Evolutionary conservation across 2,329 filamentous ascomycete species (phyloP), one percentile per base, ranked within the genome.

Genomic region (Phialocephala subalpina): DNA sequence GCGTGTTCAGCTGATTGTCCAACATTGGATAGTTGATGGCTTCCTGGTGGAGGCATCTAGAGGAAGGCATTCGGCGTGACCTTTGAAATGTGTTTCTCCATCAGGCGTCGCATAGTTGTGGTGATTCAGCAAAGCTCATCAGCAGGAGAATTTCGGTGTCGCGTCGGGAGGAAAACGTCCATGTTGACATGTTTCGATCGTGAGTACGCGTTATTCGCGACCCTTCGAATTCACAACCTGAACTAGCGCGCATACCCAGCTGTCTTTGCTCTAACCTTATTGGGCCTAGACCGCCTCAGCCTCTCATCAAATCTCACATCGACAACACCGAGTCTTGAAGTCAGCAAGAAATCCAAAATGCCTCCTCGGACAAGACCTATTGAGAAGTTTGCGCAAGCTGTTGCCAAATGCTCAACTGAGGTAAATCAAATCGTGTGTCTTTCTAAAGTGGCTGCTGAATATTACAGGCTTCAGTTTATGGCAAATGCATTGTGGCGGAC

Each of bases 401-500:
- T 85, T 18, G 86, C 84, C 18, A 89, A 90, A 78, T 92, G 90
- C 78, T 86, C 87, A 8, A 79, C 82, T 59, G 89, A 92, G 82
- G 90, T 91, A 78, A 45, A 78, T 74, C 25, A 47, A 36, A 29
- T 57, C 22, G 4, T 33, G 6, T n/a, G 29, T 20, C 18, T 2
- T 27, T 9, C 49, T 33, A 7, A 14, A 12, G 4, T 29, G 6
- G 1, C 5, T 6, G 58, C 63, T 63, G 64, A 63, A 25, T 4
- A 33, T 58, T 27, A 29, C 69, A 98, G 95, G 91, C 93, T 60
- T 85, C 93, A 2, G 83, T 87, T 14, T 99, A 98, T 76, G 96
- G 95, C 71, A 94, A 94, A 83, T 99, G 96, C 77, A 90, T 99
- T 70, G 86, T 95, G 59, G 87, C 88, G 45, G 95, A 98, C 76